phyloP scores from a whole-genome alignment of 139 green algal genomes.

The Micractinium sp. region DNA sequence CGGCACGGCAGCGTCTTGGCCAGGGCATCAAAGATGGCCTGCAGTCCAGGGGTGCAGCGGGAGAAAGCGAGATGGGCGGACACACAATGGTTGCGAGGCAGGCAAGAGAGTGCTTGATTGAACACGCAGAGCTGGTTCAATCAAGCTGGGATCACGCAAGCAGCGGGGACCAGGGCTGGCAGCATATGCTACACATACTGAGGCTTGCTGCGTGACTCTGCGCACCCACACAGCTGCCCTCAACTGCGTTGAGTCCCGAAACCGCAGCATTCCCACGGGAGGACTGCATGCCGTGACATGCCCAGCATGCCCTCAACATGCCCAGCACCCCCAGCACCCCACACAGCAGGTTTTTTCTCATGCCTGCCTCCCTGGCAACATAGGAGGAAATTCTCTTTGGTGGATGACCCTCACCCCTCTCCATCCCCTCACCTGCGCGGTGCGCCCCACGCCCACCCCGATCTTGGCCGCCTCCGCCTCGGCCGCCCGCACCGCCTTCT shows the following conservation, averaged over 20 bases:
- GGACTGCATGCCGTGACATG: background rate
- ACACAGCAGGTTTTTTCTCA: background rate
- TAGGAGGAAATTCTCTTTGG: too few relatives aligned
- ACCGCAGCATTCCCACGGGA: background rate
- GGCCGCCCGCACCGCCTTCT: constrained; percentile 68
- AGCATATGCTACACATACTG: background rate
- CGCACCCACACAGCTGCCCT: too few relatives aligned
- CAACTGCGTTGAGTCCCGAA: background rate
- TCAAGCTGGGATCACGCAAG: background rate
- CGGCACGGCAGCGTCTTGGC: constrained; percentile 84
- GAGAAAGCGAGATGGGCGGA: background rate
- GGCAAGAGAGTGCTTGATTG: background rate
- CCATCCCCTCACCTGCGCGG: constrained; percentile 56
- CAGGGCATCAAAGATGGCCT: constrained; percentile 84
- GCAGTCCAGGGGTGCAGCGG: background rate
- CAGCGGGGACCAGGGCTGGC: background rate
- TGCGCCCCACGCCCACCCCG: constrained; percentile 73
- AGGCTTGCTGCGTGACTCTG: too few relatives aligned
- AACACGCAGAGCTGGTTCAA: background rate
- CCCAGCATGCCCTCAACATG: background rate
- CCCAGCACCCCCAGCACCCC: background rate
- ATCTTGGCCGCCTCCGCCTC: constrained; percentile 77
- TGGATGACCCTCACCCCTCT: background rate
- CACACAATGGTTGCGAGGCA: background rate
- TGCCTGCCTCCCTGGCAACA: too few relatives aligned